Evolutionary conservation across 352 stramenopile species (phyloP).

Genomic region (Phytopythium ostracodes): DNA sequence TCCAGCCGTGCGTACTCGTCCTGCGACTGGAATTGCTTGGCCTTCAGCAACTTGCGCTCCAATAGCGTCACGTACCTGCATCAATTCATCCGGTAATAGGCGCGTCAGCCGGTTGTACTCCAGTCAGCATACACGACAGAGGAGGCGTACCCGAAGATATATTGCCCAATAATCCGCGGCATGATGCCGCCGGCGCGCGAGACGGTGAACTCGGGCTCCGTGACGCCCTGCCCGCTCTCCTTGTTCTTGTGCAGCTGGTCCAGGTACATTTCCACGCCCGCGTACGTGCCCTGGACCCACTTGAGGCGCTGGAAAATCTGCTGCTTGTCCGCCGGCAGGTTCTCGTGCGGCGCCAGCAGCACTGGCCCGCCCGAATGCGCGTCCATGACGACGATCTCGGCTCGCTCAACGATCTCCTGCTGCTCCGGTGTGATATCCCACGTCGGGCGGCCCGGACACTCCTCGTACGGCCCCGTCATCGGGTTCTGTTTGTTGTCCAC

Average conservation of each 20-base stretch:
- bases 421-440: conserved; percentile 26
- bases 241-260: conserved; percentile 8
- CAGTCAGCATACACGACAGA: neutral
- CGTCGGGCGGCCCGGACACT: conserved; percentile 19
- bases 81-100: neutral
- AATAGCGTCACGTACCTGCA: conserved; percentile 21
- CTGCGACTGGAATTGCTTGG: conserved; percentile 25
- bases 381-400: conserved; percentile 32
- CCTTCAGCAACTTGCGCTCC: conserved; percentile 32
- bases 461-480: conserved; percentile 20
- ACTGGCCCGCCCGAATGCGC: conserved; percentile 16
- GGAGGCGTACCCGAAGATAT: conserved; percentile 21
- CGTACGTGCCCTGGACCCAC: conserved; percentile 42
- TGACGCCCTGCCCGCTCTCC: neutral
- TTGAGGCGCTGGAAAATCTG: conserved; percentile 25
- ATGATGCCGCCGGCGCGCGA: conserved; percentile 38
- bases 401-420: conserved; percentile 21
- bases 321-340: conserved; percentile 26
- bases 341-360: conserved; percentile 27
- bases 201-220: conserved; percentile 24
- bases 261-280: conserved; percentile 32
- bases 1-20: conserved; percentile 22
- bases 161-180: conserved; percentile 36
- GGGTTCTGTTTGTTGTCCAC: conserved; percentile 32
- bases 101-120: neutral